Percentiles rank a stretch among this genome's conserved stretches.
These are phyloP conservation scores for Podospora tetraspora DNA, from an alignment of 495 filamentous ascomycete genomes.

Conservation along the genomic window DNA sequence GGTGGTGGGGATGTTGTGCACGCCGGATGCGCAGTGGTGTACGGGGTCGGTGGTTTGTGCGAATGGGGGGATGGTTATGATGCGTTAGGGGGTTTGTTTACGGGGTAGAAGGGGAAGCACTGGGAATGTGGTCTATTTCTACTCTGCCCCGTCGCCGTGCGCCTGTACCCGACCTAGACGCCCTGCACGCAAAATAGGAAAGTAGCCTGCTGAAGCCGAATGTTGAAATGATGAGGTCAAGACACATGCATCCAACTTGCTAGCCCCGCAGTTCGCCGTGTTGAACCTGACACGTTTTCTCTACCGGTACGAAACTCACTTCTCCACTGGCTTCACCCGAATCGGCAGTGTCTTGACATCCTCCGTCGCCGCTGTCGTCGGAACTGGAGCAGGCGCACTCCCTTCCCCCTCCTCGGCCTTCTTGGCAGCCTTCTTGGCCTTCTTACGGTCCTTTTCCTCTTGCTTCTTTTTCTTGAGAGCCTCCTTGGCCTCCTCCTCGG, in stretches of 20 bases:
- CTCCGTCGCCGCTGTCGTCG: slow-evolving; percentile 17
- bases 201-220: background rate
- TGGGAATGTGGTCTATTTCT: slow-evolving; percentile 6
- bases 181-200: background rate
- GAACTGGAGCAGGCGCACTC: slow-evolving; percentile 1
- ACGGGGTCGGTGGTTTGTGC: slow-evolving; percentile 83
- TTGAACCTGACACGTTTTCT: background rate
- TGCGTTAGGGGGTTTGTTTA: slow-evolving; percentile 30
- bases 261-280: background rate
- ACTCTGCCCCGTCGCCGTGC: background rate
- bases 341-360: slow-evolving; percentile 23
- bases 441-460: slow-evolving; percentile 28
- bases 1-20: slow-evolving; percentile 78
- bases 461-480: slow-evolving; percentile 24
- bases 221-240: background rate
- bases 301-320: slow-evolving; percentile 3
- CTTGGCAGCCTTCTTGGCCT: slow-evolving; percentile 26
- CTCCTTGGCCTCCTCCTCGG: slow-evolving; percentile 45
- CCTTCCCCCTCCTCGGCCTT: slow-evolving; percentile 15
- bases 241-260: background rate
- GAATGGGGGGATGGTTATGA: slow-evolving; percentile 76
- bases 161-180: background rate
- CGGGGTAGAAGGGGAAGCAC: background rate
- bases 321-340: slow-evolving; percentile 24
- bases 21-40: slow-evolving; percentile 66